Evolutionary conservation across 768 basidiomycete genomes (phyloP).

Genomic region (Termitomyces heimii): DNA sequence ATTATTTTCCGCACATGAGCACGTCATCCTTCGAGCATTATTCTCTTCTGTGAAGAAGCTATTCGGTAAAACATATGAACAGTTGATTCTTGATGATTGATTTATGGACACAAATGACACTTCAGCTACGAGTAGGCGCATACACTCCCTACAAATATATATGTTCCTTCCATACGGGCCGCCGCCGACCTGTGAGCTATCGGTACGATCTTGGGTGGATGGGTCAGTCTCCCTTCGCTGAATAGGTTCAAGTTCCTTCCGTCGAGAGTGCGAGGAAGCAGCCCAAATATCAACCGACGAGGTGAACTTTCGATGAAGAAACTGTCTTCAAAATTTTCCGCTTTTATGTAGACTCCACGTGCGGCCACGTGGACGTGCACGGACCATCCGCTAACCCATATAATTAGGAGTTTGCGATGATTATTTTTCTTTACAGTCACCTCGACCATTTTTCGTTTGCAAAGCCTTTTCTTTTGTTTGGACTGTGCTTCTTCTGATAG

Average conservation of each 20-base stretch:
- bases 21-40: too few species aligned
- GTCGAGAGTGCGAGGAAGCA: conserved; percentile 27
- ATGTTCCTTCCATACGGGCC: conserved; percentile 64
- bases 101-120: too few species aligned
- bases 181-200: conserved; percentile 37
- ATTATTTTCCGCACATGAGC: too few species aligned
- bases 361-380: conserved; percentile 32
- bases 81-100: too few species aligned
- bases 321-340: background rate
- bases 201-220: conserved; percentile 69
- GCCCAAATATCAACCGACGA: conserved; percentile 71
- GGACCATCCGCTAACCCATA: conserved; percentile 33
- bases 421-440: conserved; percentile 15
- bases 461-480: conserved; percentile 9
- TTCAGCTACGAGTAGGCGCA: too few species aligned
- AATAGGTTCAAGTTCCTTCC: conserved; percentile 50
- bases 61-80: too few species aligned
- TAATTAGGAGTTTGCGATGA: conserved; percentile 15
- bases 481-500: conserved; percentile 12
- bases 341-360: background rate
- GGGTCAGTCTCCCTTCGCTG: conserved; percentile 50
- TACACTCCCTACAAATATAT: background rate
- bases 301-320: conserved; percentile 63
- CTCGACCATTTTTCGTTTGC: conserved; percentile 8
- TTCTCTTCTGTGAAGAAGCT: too few species aligned